Base-by-base conservation (phyloP, 139 green algal genomes). In the Volvox reticuliferus region DNA sequence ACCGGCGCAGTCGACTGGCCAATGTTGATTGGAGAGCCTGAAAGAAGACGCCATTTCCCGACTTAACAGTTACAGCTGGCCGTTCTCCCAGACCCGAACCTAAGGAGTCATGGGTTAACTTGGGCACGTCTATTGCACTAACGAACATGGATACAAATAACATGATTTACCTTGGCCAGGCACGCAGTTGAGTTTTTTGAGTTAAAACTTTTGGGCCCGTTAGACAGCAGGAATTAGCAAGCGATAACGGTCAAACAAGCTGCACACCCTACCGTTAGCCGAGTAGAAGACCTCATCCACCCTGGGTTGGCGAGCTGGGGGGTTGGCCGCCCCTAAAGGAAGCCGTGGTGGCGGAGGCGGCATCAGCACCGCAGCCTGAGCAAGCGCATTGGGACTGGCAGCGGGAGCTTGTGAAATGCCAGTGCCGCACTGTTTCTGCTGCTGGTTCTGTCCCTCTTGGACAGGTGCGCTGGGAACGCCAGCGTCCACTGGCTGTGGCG, bases 11-110 rank as follows among this genome's bases (percentile, higher is more conserved):
- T 44, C 30, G 20, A 2, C 36, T 44, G 67, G 16, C 37, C 28
- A 20, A 89, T 30, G 85, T 75, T 18, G 69, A 89, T 82, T 1
- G 85, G 85, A 18, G 85, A 89, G n/a, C 85, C 85, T 89, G 69
- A 36, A 67, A 26, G 77, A 82, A 62, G 2, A 62, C 26, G 33
- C 28, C 77, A 35, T 79, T 13, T 33, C 13, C 28, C 44, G 5
- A 55, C 44, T 9, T 79, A 37, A 37, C 24, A 36, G 73, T 79
- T 22, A 36, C 16, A 44, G 73, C 73, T 55, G 44, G 73, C 28
- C 19, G 2, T 13, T 22, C 32, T 79, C 2, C 24, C 73, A 44
- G 35, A 21, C 28, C 28, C 26, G 26, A 33, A 44, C 28, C 73
- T 2, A 36, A n/a, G 24, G 24, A 79, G 20, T 44, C 32, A 44